Base-by-base conservation (phyloP, 495 filamentous ascomycete genomes). In the Penicillium paxilli region DNA sequence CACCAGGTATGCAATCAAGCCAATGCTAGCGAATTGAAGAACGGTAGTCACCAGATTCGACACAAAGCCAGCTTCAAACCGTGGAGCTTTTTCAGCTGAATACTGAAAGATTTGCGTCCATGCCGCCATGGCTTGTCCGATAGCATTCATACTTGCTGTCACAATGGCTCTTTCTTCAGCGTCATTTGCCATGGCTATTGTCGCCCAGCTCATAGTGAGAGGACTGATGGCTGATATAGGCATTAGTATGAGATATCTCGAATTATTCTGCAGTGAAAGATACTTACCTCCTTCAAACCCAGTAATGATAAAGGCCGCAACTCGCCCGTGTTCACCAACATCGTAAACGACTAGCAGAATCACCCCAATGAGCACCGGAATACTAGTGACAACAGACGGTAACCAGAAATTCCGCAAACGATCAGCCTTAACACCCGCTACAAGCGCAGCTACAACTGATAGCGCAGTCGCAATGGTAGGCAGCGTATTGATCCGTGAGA, bases 81-180 rank as follows among this genome's bases (percentile, higher is more conserved):
- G 49, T 11, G 67, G 61, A 9, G 65, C 65, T 9, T 56, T 42
- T 16, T 54, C 64, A 24, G 68, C 68, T 2, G 66, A 60, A 44
- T 59, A 69, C 38, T 69, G 68, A 10, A 67, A 57, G 8, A 71
- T 52, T 30, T 70, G 68, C 17, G 68, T 69, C 35, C 64, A 64
- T 0, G 62, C 67, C 8, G 54, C 59, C 37, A 70, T 69, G 8
- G 67, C 69, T 55, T 71, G 67, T 5, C 69, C 70, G n/a, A 72
- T 67, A 5, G 70, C 60, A 44, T 70, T 73, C 64, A 71, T 71
- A 19, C 64, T 70, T 0, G 68, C 70, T 7, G 63, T 71, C 4
- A 71, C 66, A 10, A 71, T 60, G 11, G 68, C 68, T 14, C 68
- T 56, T 37, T 70, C 68, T 42, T 71, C 70, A 17, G 70, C 67